Evolutionary conservation across 148 eudicot genomes (phyloP).

Genomic region (Rhododendron molle): DNA sequence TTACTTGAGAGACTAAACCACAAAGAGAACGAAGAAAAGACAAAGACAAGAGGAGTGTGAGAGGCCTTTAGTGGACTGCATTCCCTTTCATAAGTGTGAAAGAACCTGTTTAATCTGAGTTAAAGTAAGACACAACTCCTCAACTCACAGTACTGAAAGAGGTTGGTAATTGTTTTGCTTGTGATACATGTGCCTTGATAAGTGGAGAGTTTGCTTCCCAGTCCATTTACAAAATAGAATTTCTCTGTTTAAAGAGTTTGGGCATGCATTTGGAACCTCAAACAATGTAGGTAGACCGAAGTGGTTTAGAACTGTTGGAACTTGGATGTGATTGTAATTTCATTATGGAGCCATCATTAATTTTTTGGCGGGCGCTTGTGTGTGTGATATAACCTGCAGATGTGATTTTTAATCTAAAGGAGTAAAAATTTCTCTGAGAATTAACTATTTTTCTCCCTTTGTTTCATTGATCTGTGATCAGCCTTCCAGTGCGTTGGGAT

Average conservation of each 20-base stretch:
- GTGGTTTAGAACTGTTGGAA: background rate
- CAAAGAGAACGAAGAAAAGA: background rate
- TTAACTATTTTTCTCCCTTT: background rate
- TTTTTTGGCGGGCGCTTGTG: background rate
- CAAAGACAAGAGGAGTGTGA: background rate
- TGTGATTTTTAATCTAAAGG: background rate
- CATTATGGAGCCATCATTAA: background rate
- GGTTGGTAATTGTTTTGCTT: background rate
- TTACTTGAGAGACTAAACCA: background rate
- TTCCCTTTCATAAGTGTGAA: background rate
- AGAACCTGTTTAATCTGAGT: background rate
- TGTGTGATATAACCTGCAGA: background rate
- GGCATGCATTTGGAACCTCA: background rate
- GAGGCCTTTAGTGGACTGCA: background rate
- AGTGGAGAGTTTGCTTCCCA: background rate
- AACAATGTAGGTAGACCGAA: background rate
- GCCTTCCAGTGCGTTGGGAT: constrained; percentile 97
- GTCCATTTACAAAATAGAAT: background rate
- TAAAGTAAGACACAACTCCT: background rate
- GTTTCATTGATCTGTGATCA: constrained; percentile 23
- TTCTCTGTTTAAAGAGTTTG: background rate
- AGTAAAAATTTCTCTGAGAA: background rate
- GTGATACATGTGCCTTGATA: background rate
- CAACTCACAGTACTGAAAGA: background rate
- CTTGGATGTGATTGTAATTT: background rate